Percentiles rank a stretch among this genome's conserved stretches.
These are phyloP conservation scores for Multifurca ochricompacta DNA, from an alignment of 768 basidiomycete genomes.

Conservation along the genomic window DNA sequence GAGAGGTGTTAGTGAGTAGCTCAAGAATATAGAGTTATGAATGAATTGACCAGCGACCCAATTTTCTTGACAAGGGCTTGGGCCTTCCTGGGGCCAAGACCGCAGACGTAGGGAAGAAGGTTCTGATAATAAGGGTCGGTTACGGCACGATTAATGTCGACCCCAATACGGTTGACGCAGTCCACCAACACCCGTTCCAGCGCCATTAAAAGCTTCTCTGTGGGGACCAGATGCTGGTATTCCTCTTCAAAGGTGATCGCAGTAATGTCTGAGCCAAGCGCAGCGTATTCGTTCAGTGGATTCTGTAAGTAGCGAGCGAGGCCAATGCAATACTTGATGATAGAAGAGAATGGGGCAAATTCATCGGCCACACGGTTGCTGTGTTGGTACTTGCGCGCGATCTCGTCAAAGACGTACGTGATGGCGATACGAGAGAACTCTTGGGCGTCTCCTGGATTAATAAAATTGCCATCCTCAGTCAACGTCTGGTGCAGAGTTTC, in stretches of 20 bases:
- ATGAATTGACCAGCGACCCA: conserved; percentile 51
- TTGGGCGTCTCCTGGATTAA: conserved; percentile 24
- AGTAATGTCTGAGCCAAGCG: conserved; percentile 76
- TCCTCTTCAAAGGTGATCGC: conserved; percentile 81
- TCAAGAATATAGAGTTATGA: neutral
- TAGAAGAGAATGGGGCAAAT: conserved; percentile 66
- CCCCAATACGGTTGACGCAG: conserved; percentile 85
- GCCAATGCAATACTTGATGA: conserved; percentile 89
- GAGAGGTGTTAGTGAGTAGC: conserved; percentile 5
- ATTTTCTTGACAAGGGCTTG: conserved; percentile 79
- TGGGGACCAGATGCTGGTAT: conserved; percentile 77
- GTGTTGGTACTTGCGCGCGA: conserved; percentile 90
- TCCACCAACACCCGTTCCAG: conserved; percentile 89
- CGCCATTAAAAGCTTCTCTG: conserved; percentile 71
- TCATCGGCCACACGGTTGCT: conserved; percentile 80
- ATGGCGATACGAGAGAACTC: conserved; percentile 54
- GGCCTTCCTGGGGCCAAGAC: conserved; percentile 92
- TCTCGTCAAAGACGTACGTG: conserved; percentile 81
- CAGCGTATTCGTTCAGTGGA: conserved; percentile 90
- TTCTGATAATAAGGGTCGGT: conserved; percentile 83
- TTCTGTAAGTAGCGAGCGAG: conserved; percentile 90
- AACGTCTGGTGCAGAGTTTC: conserved; percentile 34
- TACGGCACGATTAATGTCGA: conserved; percentile 92
- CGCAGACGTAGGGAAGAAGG: conserved; percentile 84
- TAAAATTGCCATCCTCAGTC: conserved; percentile 9